Evolutionary conservation across 1,139 yeast species (phyloP).

Genomic region (Suhomyces bribrorum): DNA sequence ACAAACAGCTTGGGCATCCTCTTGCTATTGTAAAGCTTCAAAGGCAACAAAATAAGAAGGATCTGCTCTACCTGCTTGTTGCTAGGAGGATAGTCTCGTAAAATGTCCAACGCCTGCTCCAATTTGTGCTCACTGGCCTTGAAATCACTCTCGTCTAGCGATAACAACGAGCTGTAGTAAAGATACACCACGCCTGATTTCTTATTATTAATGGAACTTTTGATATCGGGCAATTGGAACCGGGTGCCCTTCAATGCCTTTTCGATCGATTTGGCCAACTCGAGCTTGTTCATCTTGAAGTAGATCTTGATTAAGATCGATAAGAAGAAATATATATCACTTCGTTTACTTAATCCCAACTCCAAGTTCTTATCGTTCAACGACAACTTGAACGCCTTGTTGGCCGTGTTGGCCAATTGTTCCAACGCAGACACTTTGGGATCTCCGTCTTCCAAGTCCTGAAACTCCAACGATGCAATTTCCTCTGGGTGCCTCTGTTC

Average conservation of each 20-base stretch:
- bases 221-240: constrained; percentile 50
- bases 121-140: constrained; percentile 51
- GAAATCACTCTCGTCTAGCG: constrained; percentile 64
- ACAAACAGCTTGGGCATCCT: constrained; percentile 41
- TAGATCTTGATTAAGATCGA: constrained; percentile 73
- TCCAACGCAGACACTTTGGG: constrained; percentile 36
- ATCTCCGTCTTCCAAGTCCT: constrained; percentile 14
- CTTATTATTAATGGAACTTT: constrained; percentile 46
- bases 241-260: constrained; percentile 66
- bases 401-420: constrained; percentile 64
- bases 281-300: constrained; percentile 66
- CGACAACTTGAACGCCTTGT: constrained; percentile 74
- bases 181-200: constrained; percentile 60
- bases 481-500: constrained; percentile 35
- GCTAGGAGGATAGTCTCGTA: constrained; percentile 26
- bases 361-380: constrained; percentile 74
- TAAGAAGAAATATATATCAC: constrained; percentile 73
- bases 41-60: constrained; percentile 54
- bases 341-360: constrained; percentile 50
- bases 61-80: constrained; percentile 42
- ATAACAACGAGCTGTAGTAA: constrained; percentile 66
- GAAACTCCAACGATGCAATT: constrained; percentile 15
- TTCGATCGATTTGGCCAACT: constrained; percentile 76
- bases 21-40: constrained; percentile 45
- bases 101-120: constrained; percentile 44